phyloP scores from a whole-genome alignment of 305 asterid species.

The Rubia peregrina region DNA sequence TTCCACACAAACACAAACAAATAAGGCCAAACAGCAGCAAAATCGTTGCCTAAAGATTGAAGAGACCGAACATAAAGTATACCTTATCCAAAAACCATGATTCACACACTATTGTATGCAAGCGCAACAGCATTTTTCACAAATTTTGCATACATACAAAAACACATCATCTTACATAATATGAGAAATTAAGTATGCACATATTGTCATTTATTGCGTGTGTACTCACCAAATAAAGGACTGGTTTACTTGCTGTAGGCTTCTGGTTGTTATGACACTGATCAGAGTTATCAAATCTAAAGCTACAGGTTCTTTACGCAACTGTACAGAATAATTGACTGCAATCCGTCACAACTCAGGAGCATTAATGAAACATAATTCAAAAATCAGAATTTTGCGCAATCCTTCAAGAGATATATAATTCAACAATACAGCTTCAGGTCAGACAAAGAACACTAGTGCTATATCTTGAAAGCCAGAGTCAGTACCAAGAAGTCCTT shows the following conservation, averaged over 20 bases:
- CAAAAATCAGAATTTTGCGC: slow-evolving; percentile 21
- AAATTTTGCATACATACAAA: background rate
- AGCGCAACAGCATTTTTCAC: background rate
- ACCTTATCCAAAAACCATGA: no score
- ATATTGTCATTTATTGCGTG: slow-evolving; percentile 11
- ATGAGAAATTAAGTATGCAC: background rate
- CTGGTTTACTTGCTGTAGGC: slow-evolving; percentile 39
- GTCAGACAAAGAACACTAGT: slow-evolving; percentile 38
- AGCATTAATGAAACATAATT: slow-evolving; percentile 33
- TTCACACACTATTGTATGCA: no score
- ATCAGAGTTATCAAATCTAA: slow-evolving; percentile 42
- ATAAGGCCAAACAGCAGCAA: background rate
- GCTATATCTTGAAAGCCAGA: slow-evolving; percentile 48
- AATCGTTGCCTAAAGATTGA: background rate
- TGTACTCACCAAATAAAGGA: slow-evolving; percentile 45
- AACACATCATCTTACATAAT: background rate
- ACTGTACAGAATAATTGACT: slow-evolving; percentile 37
- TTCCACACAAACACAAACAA: background rate
- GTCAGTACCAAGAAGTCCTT: slow-evolving; percentile 42
- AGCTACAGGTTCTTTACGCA: slow-evolving; percentile 38
- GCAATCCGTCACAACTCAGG: slow-evolving; percentile 50
- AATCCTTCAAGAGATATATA: background rate
- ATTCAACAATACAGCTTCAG: slow-evolving; percentile 31
- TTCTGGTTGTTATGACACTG: slow-evolving; percentile 43
- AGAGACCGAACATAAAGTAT: background rate